Percentiles rank a stretch among this genome's conserved stretches.
Evolutionary conservation across 164 flowering plant species (phyloP).

Genomic region (Cinnamomum micranthum): DNA sequence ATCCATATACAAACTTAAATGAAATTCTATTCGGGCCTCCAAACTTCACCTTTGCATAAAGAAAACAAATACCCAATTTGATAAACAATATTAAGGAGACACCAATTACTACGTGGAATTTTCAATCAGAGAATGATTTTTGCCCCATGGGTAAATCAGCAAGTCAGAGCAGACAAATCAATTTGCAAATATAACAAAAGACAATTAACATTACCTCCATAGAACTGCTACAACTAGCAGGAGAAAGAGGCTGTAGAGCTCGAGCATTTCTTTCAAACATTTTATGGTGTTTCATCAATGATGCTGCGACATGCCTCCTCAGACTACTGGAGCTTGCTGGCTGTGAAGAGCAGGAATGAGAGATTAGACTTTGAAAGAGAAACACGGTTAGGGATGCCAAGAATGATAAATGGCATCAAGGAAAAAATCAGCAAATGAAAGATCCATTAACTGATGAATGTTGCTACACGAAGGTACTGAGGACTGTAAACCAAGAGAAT

Average conservation of each 20-base stretch:
- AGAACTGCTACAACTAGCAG: constrained; percentile 77
- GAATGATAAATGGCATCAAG: not conserved
- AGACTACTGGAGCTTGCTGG: constrained; percentile 62
- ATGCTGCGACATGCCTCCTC: constrained; percentile 61
- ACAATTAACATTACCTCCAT: constrained; percentile 55
- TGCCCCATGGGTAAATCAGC: too few species aligned
- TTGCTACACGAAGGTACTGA: too few species aligned
- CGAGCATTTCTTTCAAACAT: constrained; percentile 41
- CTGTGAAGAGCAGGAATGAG: constrained; percentile 28
- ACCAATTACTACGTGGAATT: too few species aligned
- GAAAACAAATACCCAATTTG: too few species aligned
- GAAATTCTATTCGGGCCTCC: too few species aligned
- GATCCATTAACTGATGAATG: not conserved
- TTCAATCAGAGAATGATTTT: too few species aligned
- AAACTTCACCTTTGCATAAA: too few species aligned
- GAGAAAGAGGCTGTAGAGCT: constrained; percentile 61
- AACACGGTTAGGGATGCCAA: not conserved
- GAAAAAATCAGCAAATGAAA: not conserved
- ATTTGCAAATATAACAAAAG: not conserved
- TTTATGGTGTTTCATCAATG: constrained; percentile 52
- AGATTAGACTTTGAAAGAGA: not conserved
- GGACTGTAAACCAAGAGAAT: not conserved
- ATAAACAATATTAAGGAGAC: too few species aligned
- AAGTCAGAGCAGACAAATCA: not conserved
- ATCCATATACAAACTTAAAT: too few species aligned